Conservation (phyloP, 495 filamentous ascomycete species). For the Hypoxylon crocopeplum region DNA sequence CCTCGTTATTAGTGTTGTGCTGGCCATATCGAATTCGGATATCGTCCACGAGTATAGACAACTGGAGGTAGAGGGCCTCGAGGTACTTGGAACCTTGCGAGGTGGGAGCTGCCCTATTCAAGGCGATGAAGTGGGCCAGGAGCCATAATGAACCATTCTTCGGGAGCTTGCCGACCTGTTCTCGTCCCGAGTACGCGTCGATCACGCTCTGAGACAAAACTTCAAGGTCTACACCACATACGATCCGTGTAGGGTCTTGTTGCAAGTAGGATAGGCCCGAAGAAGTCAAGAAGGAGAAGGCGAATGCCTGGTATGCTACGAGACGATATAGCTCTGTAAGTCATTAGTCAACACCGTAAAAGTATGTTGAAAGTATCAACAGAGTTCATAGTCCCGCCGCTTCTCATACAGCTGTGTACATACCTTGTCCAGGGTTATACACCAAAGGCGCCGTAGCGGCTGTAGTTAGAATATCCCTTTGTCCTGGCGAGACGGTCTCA, state of each 20-base stretch:
- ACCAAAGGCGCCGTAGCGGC: conserved; percentile 29
- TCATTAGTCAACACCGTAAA: conserved; percentile 18
- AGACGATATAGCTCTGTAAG: conserved; percentile 1
- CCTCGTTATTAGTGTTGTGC: background rate
- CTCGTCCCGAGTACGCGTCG: conserved; percentile 19
- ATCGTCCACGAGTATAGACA: conserved; percentile 39
- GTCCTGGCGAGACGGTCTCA: conserved; percentile 1
- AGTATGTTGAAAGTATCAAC: no score
- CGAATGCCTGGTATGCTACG: conserved; percentile 47
- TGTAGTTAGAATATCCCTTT: conserved; percentile 7
- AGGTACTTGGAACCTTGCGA: conserved; percentile 65
- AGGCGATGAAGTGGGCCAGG: conserved; percentile 78
- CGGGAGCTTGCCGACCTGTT: conserved; percentile 18
- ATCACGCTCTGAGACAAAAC: conserved; percentile 43
- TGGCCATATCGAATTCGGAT: conserved; percentile 47
- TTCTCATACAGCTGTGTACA: no score
- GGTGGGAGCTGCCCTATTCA: conserved; percentile 61
- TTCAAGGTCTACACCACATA: conserved; percentile 28
- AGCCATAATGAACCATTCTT: conserved; percentile 69
- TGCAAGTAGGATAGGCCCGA: conserved; percentile 25
- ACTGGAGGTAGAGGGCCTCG: conserved; percentile 57
- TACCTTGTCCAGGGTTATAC: conserved; percentile 25
- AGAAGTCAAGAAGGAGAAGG: conserved; percentile 46
- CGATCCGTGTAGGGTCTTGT: conserved; percentile 17
- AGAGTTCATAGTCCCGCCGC: no score